Evolutionary conservation across 495 filamentous ascomycete genomes (phyloP), one percentile per base, ranked within the genome.

Genomic region (Acidiella bohemica): DNA sequence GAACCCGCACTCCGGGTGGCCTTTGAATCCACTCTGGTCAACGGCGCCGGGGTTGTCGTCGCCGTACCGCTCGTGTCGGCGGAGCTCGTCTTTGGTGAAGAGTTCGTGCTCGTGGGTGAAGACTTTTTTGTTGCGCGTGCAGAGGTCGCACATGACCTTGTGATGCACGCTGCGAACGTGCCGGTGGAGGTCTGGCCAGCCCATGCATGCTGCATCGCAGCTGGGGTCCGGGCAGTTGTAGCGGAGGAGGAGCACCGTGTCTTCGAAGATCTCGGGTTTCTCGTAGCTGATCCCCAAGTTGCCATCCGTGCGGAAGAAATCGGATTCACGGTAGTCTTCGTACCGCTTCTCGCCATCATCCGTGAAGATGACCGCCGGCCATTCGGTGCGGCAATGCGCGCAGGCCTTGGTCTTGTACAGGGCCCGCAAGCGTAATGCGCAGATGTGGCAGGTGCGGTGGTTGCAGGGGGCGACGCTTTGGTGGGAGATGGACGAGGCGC

Each of bases 81-180:
- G 73, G 27, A 96, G 62, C 49, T 87, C 81, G 36, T 75, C 70
- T n/a, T 67, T 62, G 4, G 81, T 81, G 53, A 94, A 95, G n/a
- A 99, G 68, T 17, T 83, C 83, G 54, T 99, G 90, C 60, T 99
- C 90, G 58, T 96, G 92, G 0, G 90, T 94, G 48, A 99, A 99
- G 26, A 94, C 86, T 47, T 94, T 94, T 65, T 99, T 96, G 61
- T 94, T 82, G 26, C 83, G 63, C 1, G 85, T 88, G 59, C 90
- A 99, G 12, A 96, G 70, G 59, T 94, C 85, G 61, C 90, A 99
- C 78, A 99, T 84, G 54, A 81, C 74, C 61, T 80, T 90, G 44
- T 78, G 65, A 65, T 99, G 90, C 24, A 72, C 72, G 27, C 53
- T 66, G 49, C 76, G 81, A 25, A 95, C 87, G 67, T 99, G 90